phyloP scores from a whole-genome alignment of 2,329 filamentous ascomycete genomes.

The Xylariaceae sp. region DNA sequence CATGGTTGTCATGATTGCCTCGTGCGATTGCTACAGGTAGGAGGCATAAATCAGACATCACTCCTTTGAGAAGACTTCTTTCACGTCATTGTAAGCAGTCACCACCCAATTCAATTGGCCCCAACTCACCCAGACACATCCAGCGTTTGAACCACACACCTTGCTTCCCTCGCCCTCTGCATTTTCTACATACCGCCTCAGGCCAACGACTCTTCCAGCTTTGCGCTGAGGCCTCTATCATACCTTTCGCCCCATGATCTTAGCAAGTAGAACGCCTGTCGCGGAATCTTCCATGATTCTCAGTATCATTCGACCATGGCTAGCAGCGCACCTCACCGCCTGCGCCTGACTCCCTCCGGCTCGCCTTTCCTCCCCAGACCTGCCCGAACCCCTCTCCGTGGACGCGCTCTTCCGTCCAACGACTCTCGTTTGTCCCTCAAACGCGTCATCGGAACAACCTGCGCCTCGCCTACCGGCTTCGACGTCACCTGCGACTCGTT shows the following conservation, averaged over 20 bases:
- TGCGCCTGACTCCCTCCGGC: slow-evolving; percentile 72
- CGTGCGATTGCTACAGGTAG: background rate
- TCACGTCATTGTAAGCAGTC: slow-evolving; percentile 30
- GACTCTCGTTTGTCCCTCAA: slow-evolving; percentile 67
- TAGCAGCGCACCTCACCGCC: slow-evolving; percentile 55
- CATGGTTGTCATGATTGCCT: slow-evolving; percentile 4
- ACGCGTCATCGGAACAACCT: slow-evolving; percentile 88
- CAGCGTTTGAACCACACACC: slow-evolving; percentile 21
- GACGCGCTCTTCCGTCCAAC: slow-evolving; percentile 44
- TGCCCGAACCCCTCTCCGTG: slow-evolving; percentile 58
- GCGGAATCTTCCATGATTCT: slow-evolving; percentile 20
- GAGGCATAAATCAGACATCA: background rate
- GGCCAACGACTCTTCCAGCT: background rate
- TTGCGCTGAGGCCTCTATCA: background rate
- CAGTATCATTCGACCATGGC: slow-evolving; percentile 42
- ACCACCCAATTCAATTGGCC: background rate
- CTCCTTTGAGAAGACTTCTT: slow-evolving; percentile 16
- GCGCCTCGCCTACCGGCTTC: slow-evolving; percentile 78
- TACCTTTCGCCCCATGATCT: slow-evolving; percentile 6
- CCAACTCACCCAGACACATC: background rate
- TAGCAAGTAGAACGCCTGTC: slow-evolving; percentile 8
- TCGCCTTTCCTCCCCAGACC: slow-evolving; percentile 65
- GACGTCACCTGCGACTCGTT: slow-evolving; percentile 75
- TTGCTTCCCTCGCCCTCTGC: slow-evolving; percentile 1
- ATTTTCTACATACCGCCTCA: background rate